Conservation (phyloP, 2,329 filamentous ascomycete genomes). For the Lasiodiplodia citricola region DNA sequence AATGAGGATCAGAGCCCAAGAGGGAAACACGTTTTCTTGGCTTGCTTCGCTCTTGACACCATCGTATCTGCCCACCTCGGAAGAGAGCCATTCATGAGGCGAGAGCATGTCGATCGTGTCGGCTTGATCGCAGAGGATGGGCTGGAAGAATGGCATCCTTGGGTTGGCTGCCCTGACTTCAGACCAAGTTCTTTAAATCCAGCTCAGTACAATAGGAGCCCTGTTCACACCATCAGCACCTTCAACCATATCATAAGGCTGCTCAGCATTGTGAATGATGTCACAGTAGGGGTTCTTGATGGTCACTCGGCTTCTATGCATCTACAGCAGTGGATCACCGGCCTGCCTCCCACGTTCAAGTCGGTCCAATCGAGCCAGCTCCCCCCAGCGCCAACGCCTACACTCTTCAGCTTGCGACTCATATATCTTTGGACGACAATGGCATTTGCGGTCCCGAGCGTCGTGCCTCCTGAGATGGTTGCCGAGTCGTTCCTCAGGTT, state of each 20-base stretch:
- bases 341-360: conserved; percentile 22
- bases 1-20: conserved; percentile 41
- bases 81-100: conserved; percentile 57
- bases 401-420: conserved; percentile 32
- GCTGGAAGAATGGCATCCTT: conserved; percentile 76
- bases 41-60: conserved; percentile 68
- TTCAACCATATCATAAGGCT: conserved; percentile 56
- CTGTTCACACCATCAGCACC: conserved; percentile 55
- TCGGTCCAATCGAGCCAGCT: conserved; percentile 18
- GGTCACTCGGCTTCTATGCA: conserved; percentile 15
- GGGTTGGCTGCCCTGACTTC: conserved; percentile 60
- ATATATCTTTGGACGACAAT: conserved; percentile 36
- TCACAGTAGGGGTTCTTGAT: conserved; percentile 14
- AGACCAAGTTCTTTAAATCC: conserved; percentile 28
- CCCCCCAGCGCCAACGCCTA: conserved; percentile 20
- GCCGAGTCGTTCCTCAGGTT: conserved; percentile 37
- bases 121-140: conserved; percentile 67
- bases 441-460: conserved; percentile 32
- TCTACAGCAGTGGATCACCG: conserved; percentile 23
- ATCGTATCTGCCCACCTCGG: conserved; percentile 59
- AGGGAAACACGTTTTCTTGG: conserved; percentile 55
- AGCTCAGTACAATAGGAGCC: conserved; percentile 30
- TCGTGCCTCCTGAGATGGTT: conserved; percentile 30
- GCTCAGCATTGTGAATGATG: conserved; percentile 34
- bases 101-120: conserved; percentile 54